These are phyloP conservation scores for Atractiella rhizophila DNA, from an alignment of 768 basidiomycete genomes.

Conservation along the genomic window DNA sequence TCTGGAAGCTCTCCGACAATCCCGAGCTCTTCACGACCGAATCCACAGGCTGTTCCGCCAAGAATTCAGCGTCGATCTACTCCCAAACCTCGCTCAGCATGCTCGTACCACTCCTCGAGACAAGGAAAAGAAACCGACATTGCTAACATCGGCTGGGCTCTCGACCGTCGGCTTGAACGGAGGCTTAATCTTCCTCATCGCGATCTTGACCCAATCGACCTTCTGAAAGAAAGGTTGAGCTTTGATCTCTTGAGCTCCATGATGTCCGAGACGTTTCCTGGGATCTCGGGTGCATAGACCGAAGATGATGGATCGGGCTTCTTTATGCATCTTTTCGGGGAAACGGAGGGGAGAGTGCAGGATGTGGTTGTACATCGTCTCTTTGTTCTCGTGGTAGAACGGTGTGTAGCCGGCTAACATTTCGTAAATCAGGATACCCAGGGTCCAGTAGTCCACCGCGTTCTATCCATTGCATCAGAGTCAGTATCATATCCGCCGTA, in stretches of 20 bases:
- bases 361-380: conserved; percentile 81
- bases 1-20: conserved; percentile 75
- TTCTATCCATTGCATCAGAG: conserved; percentile 32
- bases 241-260: conserved; percentile 63
- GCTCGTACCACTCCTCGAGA: too few species aligned
- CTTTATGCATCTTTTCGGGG: conserved; percentile 25
- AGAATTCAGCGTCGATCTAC: conserved; percentile 96
- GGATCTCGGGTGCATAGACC: conserved; percentile 92
- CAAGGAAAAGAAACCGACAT: too few species aligned
- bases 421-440: conserved; percentile 49
- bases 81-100: too few species aligned
- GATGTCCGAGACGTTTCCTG: conserved; percentile 68
- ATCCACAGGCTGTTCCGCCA: conserved; percentile 71
- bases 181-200: conserved; percentile 66
- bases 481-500: neutral
- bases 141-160: too few species aligned
- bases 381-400: conserved; percentile 90
- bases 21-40: conserved; percentile 91
- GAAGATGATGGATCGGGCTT: conserved; percentile 86
- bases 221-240: conserved; percentile 72
- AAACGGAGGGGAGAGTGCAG: conserved; percentile 85
- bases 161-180: conserved; percentile 99
- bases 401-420: conserved; percentile 99
- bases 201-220: conserved; percentile 76
- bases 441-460: conserved; percentile 71